A percentile compares a stretch with the other conserved stretches of the same genome.
phyloP scores from a whole-genome alignment of 495 filamentous ascomycete genomes.

The Glonium stellatum region DNA sequence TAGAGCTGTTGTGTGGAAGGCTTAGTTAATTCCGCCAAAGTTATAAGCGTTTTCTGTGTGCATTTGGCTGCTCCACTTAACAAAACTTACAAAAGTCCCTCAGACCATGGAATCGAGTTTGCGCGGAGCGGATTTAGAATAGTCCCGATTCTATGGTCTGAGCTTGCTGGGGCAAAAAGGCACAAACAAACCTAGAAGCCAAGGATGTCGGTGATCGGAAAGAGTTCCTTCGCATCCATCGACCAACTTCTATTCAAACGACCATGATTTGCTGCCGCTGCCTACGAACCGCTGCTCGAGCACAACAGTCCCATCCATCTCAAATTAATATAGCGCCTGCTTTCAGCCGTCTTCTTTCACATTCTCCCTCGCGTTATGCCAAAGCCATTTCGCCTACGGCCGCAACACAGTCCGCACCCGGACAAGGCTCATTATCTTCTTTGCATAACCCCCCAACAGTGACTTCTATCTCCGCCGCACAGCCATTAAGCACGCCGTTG shows the following conservation, averaged over 20 bases:
- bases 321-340: neutral
- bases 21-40: too few species aligned
- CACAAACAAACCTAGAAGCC: too few species aligned
- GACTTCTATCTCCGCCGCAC: slow-evolving; percentile 45
- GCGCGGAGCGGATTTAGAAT: too few species aligned
- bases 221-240: neutral
- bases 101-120: too few species aligned
- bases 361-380: slow-evolving; percentile 11
- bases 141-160: too few species aligned
- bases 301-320: neutral
- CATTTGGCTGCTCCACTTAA: too few species aligned
- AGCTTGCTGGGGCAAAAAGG: too few species aligned
- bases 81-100: too few species aligned
- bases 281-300: slow-evolving; percentile 22
- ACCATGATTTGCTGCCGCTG: slow-evolving; percentile 32
- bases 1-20: too few species aligned
- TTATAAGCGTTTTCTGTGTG: too few species aligned
- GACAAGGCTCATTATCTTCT: slow-evolving; percentile 5
- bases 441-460: slow-evolving; percentile 32
- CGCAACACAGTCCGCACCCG: slow-evolving; percentile 5
- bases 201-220: neutral
- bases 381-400: slow-evolving; percentile 9
- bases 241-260: neutral
- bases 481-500: slow-evolving; percentile 48
- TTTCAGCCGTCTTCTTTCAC: slow-evolving; percentile 5